Evolutionary conservation across 1,284 basidiomycete species (phyloP).

Genomic region (Phlebopus sp.): DNA sequence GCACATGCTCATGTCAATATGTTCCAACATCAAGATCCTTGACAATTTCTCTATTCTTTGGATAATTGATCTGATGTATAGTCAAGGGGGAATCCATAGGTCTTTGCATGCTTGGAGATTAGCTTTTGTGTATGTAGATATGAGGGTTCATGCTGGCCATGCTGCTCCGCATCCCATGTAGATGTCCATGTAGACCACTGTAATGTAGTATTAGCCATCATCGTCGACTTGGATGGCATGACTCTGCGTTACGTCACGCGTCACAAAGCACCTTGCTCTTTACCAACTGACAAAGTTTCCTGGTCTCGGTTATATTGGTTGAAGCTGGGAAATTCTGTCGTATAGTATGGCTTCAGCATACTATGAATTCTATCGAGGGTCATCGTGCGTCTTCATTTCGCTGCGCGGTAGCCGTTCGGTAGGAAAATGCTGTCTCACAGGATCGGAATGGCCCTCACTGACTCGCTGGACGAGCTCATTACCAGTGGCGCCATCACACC

Average conservation of each 20-base stretch:
- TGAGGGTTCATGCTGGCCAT: constrained; percentile 28
- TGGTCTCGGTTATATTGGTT: constrained; percentile 6
- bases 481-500: constrained; percentile 96
- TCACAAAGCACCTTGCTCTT: constrained; percentile 16
- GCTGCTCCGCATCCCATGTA: constrained; percentile 36
- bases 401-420: constrained; percentile 5
- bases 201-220: no score
- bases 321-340: constrained; percentile 11
- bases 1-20: no score
- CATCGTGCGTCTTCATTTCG: constrained; percentile 64
- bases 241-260: constrained; percentile 21
- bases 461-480: constrained; percentile 98
- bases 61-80: constrained; percentile 33
- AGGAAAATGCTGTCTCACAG: constrained; percentile 41
- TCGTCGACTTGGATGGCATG: no score
- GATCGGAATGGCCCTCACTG: constrained; percentile 97
- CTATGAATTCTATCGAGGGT: constrained; percentile 89
- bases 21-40: constrained; percentile 42
- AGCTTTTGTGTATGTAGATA: constrained; percentile 34
- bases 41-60: constrained; percentile 43
- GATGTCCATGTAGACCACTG: constrained; percentile 39
- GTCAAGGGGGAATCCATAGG: constrained; percentile 36
- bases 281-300: constrained; percentile 1
- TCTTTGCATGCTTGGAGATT: constrained; percentile 36
- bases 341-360: constrained; percentile 75